A percentile compares a stretch with the other conserved stretches of the same genome.
These are phyloP conservation scores for Rhizopus microsporus DNA, from an alignment of 371 early-diverging fungal species.

Conservation along the genomic window DNA sequence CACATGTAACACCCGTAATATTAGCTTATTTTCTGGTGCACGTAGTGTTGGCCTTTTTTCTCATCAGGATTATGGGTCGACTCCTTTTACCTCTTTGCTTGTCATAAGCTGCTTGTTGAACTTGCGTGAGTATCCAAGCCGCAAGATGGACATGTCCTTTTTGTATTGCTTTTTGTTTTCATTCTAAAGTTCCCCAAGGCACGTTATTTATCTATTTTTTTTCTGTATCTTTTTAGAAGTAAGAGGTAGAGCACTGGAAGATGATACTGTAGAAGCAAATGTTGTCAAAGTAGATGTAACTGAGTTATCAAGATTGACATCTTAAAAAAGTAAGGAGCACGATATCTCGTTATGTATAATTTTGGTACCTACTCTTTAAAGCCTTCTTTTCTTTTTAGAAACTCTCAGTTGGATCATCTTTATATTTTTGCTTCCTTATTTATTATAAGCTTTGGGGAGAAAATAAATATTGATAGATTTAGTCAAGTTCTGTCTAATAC, in stretches of 20 bases:
- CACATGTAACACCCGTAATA: too few relatives aligned
- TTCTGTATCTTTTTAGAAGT: background rate
- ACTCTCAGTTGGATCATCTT: background rate
- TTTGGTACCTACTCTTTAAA: slow-evolving; percentile 3
- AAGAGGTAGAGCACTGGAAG: background rate
- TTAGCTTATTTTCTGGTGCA: too few relatives aligned
- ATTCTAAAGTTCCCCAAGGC: background rate
- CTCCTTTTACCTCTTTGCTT: background rate
- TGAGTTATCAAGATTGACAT: background rate
- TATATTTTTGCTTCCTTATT: slow-evolving; percentile 1
- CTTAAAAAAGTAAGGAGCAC: slow-evolving; percentile 1
- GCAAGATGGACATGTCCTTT: slow-evolving; percentile 1
- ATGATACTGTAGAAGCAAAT: background rate
- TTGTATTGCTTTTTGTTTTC: background rate
- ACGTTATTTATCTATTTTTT: slow-evolving; percentile 1
- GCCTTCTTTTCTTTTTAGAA: background rate
- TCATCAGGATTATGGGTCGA: background rate
- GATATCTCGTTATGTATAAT: background rate
- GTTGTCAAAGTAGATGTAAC: background rate
- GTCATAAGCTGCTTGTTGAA: background rate
- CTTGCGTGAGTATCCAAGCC: background rate
- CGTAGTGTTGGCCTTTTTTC: background rate
- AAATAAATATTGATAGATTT: background rate
- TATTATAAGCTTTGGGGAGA: background rate
- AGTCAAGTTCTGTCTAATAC: background rate